A percentile compares a stretch with the other conserved stretches of the same genome.
Conservation (phyloP, 306 rosid species). For the Begonia masoniana region DNA sequence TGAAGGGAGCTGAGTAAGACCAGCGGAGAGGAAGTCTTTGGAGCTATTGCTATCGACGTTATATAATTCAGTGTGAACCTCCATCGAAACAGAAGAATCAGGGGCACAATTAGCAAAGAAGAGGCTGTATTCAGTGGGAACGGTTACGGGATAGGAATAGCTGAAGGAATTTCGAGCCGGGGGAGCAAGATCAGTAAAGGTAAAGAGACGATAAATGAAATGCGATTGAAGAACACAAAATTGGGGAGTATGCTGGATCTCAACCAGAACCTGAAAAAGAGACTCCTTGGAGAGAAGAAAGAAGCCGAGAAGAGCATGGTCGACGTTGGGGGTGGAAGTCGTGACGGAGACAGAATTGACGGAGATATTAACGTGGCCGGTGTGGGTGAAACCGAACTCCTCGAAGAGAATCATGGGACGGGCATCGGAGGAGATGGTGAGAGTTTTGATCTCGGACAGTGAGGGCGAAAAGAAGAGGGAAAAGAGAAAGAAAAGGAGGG, state of each 20-base stretch:
- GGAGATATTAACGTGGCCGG: slow-evolving; percentile 33
- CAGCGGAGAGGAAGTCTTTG: too few relatives aligned
- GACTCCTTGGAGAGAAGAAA: slow-evolving; percentile 65
- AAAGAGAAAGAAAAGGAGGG: slow-evolving; percentile 15
- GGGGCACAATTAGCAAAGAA: too few relatives aligned
- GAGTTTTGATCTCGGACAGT: slow-evolving; percentile 56
- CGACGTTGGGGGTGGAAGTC: slow-evolving; percentile 7
- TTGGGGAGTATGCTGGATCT: slow-evolving; percentile 55
- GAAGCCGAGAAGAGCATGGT: slow-evolving; percentile 50
- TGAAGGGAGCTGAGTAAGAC: too few relatives aligned
- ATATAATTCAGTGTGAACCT: too few relatives aligned
- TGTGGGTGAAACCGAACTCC: slow-evolving; percentile 73
- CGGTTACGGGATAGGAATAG: too few relatives aligned
- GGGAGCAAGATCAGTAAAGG: slow-evolving; percentile 46
- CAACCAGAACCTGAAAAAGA: slow-evolving; percentile 52
- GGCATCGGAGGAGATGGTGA: slow-evolving; percentile 37
- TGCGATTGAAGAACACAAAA: slow-evolving; percentile 55
- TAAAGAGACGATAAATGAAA: slow-evolving; percentile 28
- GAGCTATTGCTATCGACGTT: too few relatives aligned
- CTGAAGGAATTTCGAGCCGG: slow-evolving; percentile 38
- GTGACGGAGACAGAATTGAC: slow-evolving; percentile 34
- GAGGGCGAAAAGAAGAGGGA: slow-evolving; percentile 12
- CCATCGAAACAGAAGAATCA: too few relatives aligned
- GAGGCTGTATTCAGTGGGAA: too few relatives aligned
- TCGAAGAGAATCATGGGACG: slow-evolving; percentile 63